Percentiles rank a stretch among this genome's conserved stretches.
Evolutionary conservation across 495 filamentous ascomycete species (phyloP).

Genomic region (Geoglossum glabrum): DNA sequence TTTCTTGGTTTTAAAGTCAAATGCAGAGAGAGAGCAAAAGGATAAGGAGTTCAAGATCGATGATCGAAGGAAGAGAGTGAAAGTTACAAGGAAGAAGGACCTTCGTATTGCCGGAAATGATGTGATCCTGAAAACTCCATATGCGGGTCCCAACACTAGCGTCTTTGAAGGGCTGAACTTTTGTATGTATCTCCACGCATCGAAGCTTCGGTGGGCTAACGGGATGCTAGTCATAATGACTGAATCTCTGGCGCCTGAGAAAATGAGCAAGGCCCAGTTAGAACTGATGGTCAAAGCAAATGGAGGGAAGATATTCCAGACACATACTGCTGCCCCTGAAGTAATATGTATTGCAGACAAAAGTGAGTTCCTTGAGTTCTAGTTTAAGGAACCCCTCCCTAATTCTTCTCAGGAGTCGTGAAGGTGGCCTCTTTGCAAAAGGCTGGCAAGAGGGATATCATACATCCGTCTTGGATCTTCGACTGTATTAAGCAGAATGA

Average conservation of each 20-base stretch:
- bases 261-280: constrained; percentile 60
- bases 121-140: constrained; percentile 25
- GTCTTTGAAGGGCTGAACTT: constrained; percentile 64
- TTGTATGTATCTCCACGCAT: constrained; percentile 29
- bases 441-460: constrained; percentile 41
- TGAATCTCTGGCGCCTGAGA: constrained; percentile 33
- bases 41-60: constrained; percentile 73
- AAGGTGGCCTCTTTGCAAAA: constrained; percentile 72
- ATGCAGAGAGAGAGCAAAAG: constrained; percentile 50
- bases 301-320: constrained; percentile 68
- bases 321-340: constrained; percentile 33
- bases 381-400: background rate
- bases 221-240: constrained; percentile 34
- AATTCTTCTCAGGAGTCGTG: constrained; percentile 35
- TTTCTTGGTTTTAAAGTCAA: constrained; percentile 49
- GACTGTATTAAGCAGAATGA: constrained; percentile 56
- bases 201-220: constrained; percentile 18
- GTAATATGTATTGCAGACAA: constrained; percentile 65
- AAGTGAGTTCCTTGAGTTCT: constrained; percentile 20
- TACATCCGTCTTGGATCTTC: constrained; percentile 66
- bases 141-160: constrained; percentile 33
- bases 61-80: constrained; percentile 38
- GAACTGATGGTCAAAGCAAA: constrained; percentile 73
- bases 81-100: constrained; percentile 44
- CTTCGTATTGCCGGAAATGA: constrained; percentile 55